These are phyloP conservation scores for Vitis labrusca DNA, from an alignment of 164 flowering plant species.

Conservation along the genomic window DNA sequence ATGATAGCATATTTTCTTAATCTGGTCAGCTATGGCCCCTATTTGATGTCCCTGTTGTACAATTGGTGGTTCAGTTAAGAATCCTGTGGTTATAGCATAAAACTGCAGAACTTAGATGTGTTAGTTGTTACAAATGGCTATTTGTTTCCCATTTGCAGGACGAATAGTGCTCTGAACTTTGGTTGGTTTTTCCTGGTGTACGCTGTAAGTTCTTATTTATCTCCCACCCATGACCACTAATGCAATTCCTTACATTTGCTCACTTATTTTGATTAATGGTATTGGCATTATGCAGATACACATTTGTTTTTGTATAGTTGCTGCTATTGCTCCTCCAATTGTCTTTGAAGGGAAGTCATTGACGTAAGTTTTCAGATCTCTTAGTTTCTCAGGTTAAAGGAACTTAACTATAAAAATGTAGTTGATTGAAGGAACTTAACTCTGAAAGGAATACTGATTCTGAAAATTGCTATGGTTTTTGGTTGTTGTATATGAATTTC, in stretches of 20 bases:
- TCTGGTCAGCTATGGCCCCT: too few species aligned
- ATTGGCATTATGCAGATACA: conserved; percentile 62
- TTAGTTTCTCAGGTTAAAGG: not conserved
- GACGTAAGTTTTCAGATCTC: conserved; percentile 60
- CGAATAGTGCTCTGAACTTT: conserved; percentile 83
- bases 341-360: conserved; percentile 87
- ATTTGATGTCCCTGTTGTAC: too few species aligned
- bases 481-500: too few species aligned
- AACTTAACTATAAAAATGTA: too few species aligned
- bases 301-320: conserved; percentile 83
- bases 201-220: conserved; percentile 44
- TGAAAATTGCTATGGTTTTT: too few species aligned
- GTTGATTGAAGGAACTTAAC: too few species aligned
- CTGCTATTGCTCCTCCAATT: conserved; percentile 97
- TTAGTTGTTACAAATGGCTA: not conserved
- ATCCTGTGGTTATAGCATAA: not conserved
- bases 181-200: conserved; percentile 79
- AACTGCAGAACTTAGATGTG: not conserved
- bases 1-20: too few species aligned
- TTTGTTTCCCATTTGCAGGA: conserved; percentile 46
- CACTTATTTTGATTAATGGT: not conserved
- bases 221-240: not conserved
- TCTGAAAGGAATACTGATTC: too few species aligned
- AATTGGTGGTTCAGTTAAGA: not conserved
- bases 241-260: not conserved